Percentiles rank a stretch among this genome's conserved stretches.
Conservation (phyloP, 1,284 basidiomycete species). For the Omphalotus olearius region DNA sequence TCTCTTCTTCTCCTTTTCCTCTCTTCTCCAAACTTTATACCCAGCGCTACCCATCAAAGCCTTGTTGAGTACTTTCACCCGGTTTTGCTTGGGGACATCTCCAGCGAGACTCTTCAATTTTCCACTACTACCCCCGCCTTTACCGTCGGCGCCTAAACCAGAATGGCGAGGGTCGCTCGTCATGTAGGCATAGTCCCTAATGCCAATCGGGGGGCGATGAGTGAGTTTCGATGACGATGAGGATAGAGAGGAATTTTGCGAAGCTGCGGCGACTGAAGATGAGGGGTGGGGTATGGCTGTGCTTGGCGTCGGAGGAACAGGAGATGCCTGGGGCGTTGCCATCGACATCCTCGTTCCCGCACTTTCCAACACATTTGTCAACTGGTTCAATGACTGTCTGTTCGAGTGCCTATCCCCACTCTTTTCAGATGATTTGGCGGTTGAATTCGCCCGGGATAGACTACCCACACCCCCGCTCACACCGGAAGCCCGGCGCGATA, state of each 20-base stretch:
- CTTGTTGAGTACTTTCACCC: conserved; percentile 9
- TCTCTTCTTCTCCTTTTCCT: neutral
- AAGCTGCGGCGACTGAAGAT: neutral
- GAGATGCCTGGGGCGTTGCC: neutral
- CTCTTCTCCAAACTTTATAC: neutral
- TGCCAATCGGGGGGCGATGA: conserved; percentile 14
- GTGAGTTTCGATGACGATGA: conserved; percentile 20
- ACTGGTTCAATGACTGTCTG: too few species aligned
- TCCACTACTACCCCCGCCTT: neutral
- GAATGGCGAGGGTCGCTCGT: neutral
- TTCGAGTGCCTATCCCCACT: neutral
- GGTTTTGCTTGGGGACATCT: conserved; percentile 7
- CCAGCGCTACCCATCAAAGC: conserved; percentile 2
- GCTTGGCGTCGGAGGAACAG: neutral
- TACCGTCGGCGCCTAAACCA: neutral
- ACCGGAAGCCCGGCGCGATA: conserved; percentile 52
- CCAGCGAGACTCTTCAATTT: neutral
- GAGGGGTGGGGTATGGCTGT: neutral
- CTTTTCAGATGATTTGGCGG: neutral
- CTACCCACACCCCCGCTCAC: conserved; percentile 12
- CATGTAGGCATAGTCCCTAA: conserved; percentile 3
- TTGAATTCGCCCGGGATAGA: neutral
- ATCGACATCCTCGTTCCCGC: neutral
- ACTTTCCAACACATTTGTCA: too few species aligned
- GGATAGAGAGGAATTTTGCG: conserved; percentile 13